Conservation (phyloP, 345 rosid species). For the Lumnitzera racemosa region DNA sequence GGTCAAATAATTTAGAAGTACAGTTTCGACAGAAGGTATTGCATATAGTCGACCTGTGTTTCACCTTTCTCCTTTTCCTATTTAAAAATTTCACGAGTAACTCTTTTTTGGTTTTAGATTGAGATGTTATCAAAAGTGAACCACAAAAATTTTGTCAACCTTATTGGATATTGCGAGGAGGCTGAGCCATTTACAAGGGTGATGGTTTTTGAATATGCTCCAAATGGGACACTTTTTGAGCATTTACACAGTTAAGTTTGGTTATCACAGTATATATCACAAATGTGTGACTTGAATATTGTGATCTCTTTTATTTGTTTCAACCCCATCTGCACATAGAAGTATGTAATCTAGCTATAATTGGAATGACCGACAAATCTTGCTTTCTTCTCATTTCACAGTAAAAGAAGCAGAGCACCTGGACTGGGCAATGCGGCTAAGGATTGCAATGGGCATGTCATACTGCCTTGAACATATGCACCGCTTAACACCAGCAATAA, state of each 20-base stretch:
- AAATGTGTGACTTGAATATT: not conserved
- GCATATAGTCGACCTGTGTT: not conserved
- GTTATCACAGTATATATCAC: not conserved
- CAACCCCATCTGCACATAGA: too few species aligned
- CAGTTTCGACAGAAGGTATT: constrained; percentile 80
- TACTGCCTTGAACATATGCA: constrained; percentile 89
- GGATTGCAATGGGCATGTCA: constrained; percentile 81
- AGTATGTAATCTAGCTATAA: not conserved
- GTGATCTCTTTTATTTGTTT: not conserved
- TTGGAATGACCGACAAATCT: not conserved
- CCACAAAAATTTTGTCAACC: constrained; percentile 93
- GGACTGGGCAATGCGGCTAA: constrained; percentile 75
- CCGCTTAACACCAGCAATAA: constrained; percentile 56
- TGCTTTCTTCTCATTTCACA: constrained; percentile 21
- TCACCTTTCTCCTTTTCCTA: not conserved
- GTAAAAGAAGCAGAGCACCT: constrained; percentile 87
- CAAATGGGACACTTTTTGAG: constrained; percentile 88
- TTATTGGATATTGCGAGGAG: constrained; percentile 83
- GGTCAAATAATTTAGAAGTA: constrained; percentile 64
- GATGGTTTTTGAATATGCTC: constrained; percentile 97
- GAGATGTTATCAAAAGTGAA: constrained; percentile 68
- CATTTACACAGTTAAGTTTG: constrained; percentile 72
- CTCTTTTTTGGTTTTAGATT: constrained; percentile 40
- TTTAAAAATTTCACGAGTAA: not conserved
- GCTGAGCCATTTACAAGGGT: constrained; percentile 83